Evolutionary conservation across 495 filamentous ascomycete species (phyloP), one percentile per base, ranked within the genome.

Genomic region (Venustampulla echinocandica): DNA sequence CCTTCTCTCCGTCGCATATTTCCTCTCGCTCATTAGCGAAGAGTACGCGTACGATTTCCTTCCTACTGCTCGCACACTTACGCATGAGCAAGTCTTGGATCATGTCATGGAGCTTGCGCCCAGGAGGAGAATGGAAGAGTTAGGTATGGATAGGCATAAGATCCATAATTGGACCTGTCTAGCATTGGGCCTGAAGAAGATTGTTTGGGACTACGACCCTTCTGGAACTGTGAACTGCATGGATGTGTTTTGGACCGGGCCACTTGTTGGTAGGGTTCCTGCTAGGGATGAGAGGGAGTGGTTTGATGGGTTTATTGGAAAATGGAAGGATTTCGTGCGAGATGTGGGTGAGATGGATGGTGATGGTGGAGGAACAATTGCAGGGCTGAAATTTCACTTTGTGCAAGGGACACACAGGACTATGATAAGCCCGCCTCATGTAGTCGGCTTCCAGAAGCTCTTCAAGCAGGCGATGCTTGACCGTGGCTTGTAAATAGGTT

Each of bases 181-280:
- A 2, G 66, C 71, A n/a, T 62, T 57, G 14, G 46, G 37, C 0
- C 35, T 76, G 46, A 73, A 76, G 52, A 57, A 50, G n/a, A 66
- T 71, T 15, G 69, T 67, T 0, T 53, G 55, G 13, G 62, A 75
- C 25, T 80, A 77, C 53, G 75, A 78, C 15, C 75, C 76, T 0
- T 9, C 5, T 1, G 72, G 73, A 0, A 41, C 10, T 0, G 63
- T 79, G 0, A 36, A 35, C 0, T 18, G 36, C 0, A 70, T 80
- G 44, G 74, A 80, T 56, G 62, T 76, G 0, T 77, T 80, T 49
- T 63, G 65, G 18, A 64, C 62, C 10, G 42, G 57, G 3, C 75
- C 75, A 1, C 45, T 75, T 13, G 61, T 54, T 13, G 56, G 54
- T 0, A 68, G 62, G 7, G 46, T 53, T 0, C 14, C 19, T 23